phyloP scores from a whole-genome alignment of 208 protist genomes.

The Novymonas esmeraldas region DNA sequence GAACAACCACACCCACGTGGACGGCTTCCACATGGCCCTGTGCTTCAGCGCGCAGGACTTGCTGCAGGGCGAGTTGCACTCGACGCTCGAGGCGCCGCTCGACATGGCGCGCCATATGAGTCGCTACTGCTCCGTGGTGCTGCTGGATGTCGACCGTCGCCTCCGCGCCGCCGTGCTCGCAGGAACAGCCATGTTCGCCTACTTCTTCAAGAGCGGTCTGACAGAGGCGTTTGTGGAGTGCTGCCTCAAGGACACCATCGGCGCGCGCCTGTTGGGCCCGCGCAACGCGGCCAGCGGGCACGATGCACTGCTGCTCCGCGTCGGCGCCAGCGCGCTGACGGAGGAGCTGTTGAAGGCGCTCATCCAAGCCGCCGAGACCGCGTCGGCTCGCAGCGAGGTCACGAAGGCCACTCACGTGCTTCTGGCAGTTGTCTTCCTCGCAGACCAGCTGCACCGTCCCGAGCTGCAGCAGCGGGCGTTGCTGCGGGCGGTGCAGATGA shows the following conservation, averaged over 20 bases:
- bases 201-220: constrained; percentile 70
- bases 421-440: constrained; percentile 36
- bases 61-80: constrained; percentile 36
- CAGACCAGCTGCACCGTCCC: constrained; percentile 26
- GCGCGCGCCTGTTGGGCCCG: constrained; percentile 61
- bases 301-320: constrained; percentile 43
- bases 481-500: constrained; percentile 56
- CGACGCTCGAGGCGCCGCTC: constrained; percentile 57
- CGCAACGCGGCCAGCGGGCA: constrained; percentile 34
- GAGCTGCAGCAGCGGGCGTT: constrained; percentile 42
- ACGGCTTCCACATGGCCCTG: constrained; percentile 78
- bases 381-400: constrained; percentile 46
- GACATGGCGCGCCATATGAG: constrained; percentile 56
- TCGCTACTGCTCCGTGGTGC: constrained; percentile 64
- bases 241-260: constrained; percentile 64
- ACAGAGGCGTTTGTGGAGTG: constrained; percentile 67
- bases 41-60: constrained; percentile 67
- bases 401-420: constrained; percentile 65
- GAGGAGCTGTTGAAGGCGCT: constrained; percentile 64
- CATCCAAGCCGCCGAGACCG: constrained; percentile 53
- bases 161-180: constrained; percentile 27
- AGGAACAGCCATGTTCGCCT: constrained; percentile 65
- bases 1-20: constrained; percentile 56
- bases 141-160: constrained; percentile 53
- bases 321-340: constrained; percentile 23